Evolutionary conservation across 2,329 filamentous ascomycete species (phyloP), one percentile per base, ranked within the genome.

Genomic region (Aureobasidium sp.): DNA sequence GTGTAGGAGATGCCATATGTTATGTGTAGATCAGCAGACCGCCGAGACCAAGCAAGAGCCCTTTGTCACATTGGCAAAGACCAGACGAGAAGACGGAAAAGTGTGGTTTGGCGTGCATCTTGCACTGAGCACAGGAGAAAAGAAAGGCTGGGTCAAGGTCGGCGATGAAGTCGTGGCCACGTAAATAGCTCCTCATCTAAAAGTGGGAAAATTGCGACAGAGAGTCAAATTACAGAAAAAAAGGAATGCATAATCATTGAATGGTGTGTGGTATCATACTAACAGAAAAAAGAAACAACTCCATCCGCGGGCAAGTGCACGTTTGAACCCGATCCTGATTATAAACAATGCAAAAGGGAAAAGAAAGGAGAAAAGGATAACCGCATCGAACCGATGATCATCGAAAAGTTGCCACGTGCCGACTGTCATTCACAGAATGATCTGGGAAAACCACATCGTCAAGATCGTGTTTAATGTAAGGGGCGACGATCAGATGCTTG

Each of bases 1-100:
- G 3, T 99, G 94, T 70, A 84, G 91, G 64, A 81, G 94, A 63
- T 99, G 94, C 68, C 91, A 96, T 73, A 97, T 99, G 92, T 88
- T 99, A 11, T 97, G 93, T 71, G 85, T 97, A 49, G 87, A 99
- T 70, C 94, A 97, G 73, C 79, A 85, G 51, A 96, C 88, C 14
- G 91, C 86, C 0, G 81, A 85, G 65, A 89, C 86, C 72, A 85
- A 86, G 66, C 85, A 91, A 65, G 94, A 97, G 73, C 94, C 94
- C 0, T 96, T 94, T 70, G 84, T 89, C 3, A 97, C 91, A 0
- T 77, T 99, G 63, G 87, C 89, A 1, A 96, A 95, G 78, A 96
- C 90, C 12, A 84, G 94, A 67, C 84, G 90, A 62, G 86, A 90
- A 66, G 86, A 89, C 57, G 90, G 91, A 1, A 91, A 91, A 74